These are phyloP conservation scores for Moringa oleifera DNA, from an alignment of 345 rosid species.

Conservation along the genomic window DNA sequence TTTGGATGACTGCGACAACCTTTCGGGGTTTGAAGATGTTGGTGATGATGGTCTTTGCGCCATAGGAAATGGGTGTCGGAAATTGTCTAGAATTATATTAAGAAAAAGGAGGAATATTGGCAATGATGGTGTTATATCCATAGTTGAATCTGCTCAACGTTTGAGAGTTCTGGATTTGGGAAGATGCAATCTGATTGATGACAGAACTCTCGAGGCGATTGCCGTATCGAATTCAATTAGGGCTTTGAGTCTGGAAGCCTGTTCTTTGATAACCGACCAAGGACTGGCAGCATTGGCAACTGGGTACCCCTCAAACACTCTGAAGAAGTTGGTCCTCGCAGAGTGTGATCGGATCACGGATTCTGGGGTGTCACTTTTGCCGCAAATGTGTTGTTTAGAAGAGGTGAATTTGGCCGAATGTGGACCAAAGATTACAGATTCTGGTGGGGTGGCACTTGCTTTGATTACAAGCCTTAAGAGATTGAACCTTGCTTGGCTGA, in stretches of 20 bases:
- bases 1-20: slow-evolving; percentile 1
- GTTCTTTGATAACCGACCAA: slow-evolving; percentile 30
- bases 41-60: slow-evolving; percentile 27
- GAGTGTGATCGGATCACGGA: slow-evolving; percentile 41
- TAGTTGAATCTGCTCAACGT: slow-evolving; percentile 16
- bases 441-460: slow-evolving; percentile 29
- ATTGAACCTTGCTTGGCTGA: slow-evolving; percentile 38
- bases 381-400: slow-evolving; percentile 32
- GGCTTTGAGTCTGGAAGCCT: slow-evolving; percentile 33
- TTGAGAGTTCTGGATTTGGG: slow-evolving; percentile 36
- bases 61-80: slow-evolving; percentile 30
- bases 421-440: slow-evolving; percentile 37
- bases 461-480: slow-evolving; percentile 24
- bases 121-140: slow-evolving; percentile 26
- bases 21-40: slow-evolving; percentile 12
- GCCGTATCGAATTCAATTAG: slow-evolving; percentile 15
- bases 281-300: slow-evolving; percentile 30
- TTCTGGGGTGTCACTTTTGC: slow-evolving; percentile 31
- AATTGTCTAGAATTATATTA: slow-evolving; percentile 21
- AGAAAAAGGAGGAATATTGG: slow-evolving; percentile 31
- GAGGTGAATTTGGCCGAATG: slow-evolving; percentile 43
- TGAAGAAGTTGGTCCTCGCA: slow-evolving; percentile 28
- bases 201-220: slow-evolving; percentile 18
- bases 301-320: slow-evolving; percentile 28
- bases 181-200: slow-evolving; percentile 32